These are phyloP conservation scores for Tilletia caries DNA, from an alignment of 1,284 basidiomycete genomes.

Conservation along the genomic window DNA sequence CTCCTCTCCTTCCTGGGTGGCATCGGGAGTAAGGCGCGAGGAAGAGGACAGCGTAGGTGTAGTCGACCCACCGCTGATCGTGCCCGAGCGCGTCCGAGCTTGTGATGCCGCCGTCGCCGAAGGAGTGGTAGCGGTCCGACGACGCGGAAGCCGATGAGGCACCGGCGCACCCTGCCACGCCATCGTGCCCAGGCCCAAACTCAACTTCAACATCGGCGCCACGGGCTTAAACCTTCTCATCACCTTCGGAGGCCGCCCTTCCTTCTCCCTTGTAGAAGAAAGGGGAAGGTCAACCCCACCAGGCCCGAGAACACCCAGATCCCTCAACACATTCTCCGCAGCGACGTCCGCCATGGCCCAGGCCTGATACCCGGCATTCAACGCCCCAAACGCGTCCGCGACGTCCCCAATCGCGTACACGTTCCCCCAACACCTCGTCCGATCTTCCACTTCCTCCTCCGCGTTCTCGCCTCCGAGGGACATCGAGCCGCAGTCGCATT, in stretches of 20 bases:
- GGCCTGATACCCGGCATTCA: slow-evolving; percentile 53
- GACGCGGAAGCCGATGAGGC: slow-evolving; percentile 16
- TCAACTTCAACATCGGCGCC: slow-evolving; percentile 47
- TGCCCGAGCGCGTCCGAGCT: slow-evolving; percentile 1
- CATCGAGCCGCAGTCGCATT: neutral
- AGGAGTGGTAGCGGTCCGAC: no score
- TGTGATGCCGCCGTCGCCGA: no score
- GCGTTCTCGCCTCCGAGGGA: neutral
- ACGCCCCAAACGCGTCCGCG: slow-evolving; percentile 50
- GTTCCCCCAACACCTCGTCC: slow-evolving; percentile 25
- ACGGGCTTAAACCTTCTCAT: slow-evolving; percentile 39
- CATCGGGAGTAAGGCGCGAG: neutral
- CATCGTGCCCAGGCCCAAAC: slow-evolving; percentile 44
- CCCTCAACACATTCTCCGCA: slow-evolving; percentile 46
- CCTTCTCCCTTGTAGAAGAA: neutral
- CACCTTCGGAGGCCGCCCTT: neutral
- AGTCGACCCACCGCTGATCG: slow-evolving; percentile 1
- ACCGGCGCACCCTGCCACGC: slow-evolving; percentile 41
- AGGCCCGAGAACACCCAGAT: slow-evolving; percentile 25
- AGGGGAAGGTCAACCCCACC: neutral
- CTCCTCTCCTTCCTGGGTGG: slow-evolving; percentile 2
- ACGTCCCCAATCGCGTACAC: slow-evolving; percentile 52
- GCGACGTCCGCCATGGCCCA: slow-evolving; percentile 53
- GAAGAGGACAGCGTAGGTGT: neutral
- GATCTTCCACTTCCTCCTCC: slow-evolving; percentile 17